A percentile compares a stretch with the other conserved stretches of the same genome.
Evolutionary conservation across 768 basidiomycete species (phyloP).

Genomic region (Lentinula sp.): DNA sequence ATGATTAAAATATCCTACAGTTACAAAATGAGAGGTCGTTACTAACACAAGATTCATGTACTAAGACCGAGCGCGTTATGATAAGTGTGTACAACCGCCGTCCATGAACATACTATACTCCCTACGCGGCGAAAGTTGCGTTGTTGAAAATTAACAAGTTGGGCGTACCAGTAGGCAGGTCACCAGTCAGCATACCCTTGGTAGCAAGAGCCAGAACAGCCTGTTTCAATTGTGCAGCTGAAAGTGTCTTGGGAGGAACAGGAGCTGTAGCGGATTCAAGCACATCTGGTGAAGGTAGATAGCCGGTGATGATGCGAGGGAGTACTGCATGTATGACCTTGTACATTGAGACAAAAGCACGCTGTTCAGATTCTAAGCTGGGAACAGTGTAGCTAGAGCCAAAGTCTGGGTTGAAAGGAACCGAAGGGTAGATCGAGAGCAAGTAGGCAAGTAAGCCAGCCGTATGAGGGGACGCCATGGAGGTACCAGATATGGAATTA

Average conservation of each 20-base stretch:
- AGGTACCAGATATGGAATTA: constrained; percentile 78
- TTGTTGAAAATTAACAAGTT: constrained; percentile 84
- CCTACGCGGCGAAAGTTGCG: constrained; percentile 33
- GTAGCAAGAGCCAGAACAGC: constrained; percentile 62
- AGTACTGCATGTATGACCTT: constrained; percentile 42
- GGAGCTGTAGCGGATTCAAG: constrained; percentile 36
- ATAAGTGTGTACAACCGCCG: neutral
- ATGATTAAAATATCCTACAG: neutral
- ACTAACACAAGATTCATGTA: neutral
- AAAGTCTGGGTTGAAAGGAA: constrained; percentile 45
- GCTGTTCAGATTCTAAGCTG: constrained; percentile 24
- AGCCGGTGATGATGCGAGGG: constrained; percentile 50
- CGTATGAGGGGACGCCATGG: constrained; percentile 93
- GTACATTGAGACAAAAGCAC: constrained; percentile 40
- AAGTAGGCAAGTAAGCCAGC: constrained; percentile 90
- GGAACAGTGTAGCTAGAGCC: constrained; percentile 29
- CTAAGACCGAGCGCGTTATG: neutral
- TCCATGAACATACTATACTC: neutral
- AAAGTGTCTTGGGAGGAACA: constrained; percentile 39
- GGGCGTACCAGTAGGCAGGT: constrained; percentile 47
- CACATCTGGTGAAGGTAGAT: constrained; percentile 49
- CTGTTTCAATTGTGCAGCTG: constrained; percentile 71
- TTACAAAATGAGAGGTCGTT: neutral
- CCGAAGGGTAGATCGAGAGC: constrained; percentile 78
- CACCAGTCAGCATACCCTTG: constrained; percentile 33